Percentiles rank a stretch among this genome's conserved stretches.
phyloP scores from a whole-genome alignment of 139 green algal species.

The Haematococcus sp. region DNA sequence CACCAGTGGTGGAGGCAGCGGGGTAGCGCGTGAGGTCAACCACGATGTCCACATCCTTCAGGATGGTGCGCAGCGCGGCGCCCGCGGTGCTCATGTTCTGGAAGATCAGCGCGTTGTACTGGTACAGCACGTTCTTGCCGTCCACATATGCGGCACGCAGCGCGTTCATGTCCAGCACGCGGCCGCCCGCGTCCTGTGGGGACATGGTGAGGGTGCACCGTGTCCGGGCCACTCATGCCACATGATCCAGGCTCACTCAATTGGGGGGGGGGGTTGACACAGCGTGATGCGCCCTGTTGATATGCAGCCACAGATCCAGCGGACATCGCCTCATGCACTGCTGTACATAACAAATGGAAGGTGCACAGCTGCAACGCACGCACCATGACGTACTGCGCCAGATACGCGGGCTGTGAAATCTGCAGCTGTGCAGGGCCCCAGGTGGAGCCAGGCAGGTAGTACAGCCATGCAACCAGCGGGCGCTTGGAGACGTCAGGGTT shows the following conservation, averaged over 20 bases:
- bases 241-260: too few species aligned
- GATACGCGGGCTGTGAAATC: constrained; percentile 35
- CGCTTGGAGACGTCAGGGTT: neutral
- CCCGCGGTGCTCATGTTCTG: neutral
- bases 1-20: too few species aligned
- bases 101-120: neutral
- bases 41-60: too few species aligned
- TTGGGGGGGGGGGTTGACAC: too few species aligned
- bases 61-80: constrained; percentile 17
- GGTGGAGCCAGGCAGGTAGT: neutral
- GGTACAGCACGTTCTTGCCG: neutral
- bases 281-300: too few species aligned
- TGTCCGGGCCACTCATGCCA: too few species aligned
- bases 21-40: too few species aligned
- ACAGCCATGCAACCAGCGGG: constrained; percentile 11
- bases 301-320: too few species aligned
- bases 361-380: neutral
- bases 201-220: too few species aligned
- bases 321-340: too few species aligned
- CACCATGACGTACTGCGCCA: constrained; percentile 31
- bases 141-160: constrained; percentile 6
- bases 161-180: constrained; percentile 22
- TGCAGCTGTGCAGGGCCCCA: neutral
- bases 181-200: constrained; percentile 47
- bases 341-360: neutral